Percentiles rank a stretch among this genome's conserved stretches.
phyloP scores from a whole-genome alignment of 2,329 filamentous ascomycete species.

The Monosporascus sp. region DNA sequence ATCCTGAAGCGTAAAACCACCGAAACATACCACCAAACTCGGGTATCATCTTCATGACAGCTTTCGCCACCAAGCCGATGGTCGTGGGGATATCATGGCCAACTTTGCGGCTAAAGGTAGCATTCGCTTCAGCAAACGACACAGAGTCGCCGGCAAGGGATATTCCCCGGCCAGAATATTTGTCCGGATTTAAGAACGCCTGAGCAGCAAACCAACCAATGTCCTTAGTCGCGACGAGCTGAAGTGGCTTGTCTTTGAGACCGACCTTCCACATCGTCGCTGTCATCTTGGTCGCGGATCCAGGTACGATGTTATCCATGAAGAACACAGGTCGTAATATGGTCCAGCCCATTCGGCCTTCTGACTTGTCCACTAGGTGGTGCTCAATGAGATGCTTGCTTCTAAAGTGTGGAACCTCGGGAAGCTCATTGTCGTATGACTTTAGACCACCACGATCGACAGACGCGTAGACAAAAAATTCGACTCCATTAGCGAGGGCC shows the following conservation, averaged over 20 bases:
- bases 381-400: too few relatives aligned
- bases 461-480: too few relatives aligned
- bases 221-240: constrained; percentile 30
- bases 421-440: too few relatives aligned
- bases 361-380: too few relatives aligned
- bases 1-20: constrained; percentile 32
- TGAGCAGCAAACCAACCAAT: constrained; percentile 33
- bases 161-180: constrained; percentile 25
- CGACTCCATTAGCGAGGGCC: too few relatives aligned
- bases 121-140: constrained; percentile 24
- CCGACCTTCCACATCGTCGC: constrained; percentile 24
- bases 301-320: constrained; percentile 32
- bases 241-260: constrained; percentile 26
- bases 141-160: constrained; percentile 36
- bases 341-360: too few relatives aligned
- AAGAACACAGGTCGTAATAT: constrained; percentile 15
- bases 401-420: too few relatives aligned
- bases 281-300: constrained; percentile 27
- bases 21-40: constrained; percentile 31
- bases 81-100: constrained; percentile 24
- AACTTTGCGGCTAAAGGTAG: constrained; percentile 26
- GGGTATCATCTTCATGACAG: constrained; percentile 22
- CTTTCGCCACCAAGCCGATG: constrained; percentile 20
- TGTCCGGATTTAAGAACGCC: constrained; percentile 27
- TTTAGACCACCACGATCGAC: too few relatives aligned